phyloP scores from a whole-genome alignment of 495 filamentous ascomycete species.

The Lophium mytilinum region DNA sequence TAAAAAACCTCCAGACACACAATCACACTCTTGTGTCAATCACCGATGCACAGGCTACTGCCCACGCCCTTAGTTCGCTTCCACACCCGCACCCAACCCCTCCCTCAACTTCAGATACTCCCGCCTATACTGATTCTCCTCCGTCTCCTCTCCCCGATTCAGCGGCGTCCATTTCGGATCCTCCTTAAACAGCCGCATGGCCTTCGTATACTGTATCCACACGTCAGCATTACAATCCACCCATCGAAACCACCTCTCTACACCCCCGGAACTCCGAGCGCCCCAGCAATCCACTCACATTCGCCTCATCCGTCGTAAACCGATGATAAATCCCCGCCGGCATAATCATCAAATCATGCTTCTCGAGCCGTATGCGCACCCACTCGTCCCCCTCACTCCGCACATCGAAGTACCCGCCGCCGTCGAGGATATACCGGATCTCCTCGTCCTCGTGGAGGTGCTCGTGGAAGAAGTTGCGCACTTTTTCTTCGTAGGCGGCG shows the following conservation, averaged over 20 bases:
- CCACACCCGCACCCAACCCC: background rate
- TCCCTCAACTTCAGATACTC: constrained; percentile 52
- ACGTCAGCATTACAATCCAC: background rate
- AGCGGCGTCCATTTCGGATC: constrained; percentile 98
- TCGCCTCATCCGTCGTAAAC: background rate
- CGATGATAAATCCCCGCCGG: constrained; percentile 5
- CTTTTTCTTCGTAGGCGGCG: constrained; percentile 76
- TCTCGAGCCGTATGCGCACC: constrained; percentile 75
- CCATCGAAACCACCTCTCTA: background rate
- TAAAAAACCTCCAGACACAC: no score
- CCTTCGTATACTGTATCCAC: constrained; percentile 70
- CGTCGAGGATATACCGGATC: constrained; percentile 92
- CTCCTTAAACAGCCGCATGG: constrained; percentile 96
- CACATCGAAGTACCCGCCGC: constrained; percentile 89
- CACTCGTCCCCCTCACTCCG: constrained; percentile 66
- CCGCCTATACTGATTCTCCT: constrained; percentile 68
- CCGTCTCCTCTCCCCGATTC: constrained; percentile 71
- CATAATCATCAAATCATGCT: constrained; percentile 53
- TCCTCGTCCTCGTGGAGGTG: constrained; percentile 98
- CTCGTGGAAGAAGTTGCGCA: constrained; percentile 87
- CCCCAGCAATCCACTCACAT: background rate
- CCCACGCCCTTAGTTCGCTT: no score
- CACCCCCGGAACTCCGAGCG: background rate
- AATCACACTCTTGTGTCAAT: no score
- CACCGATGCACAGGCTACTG: no score